Conservation (phyloP, 2,329 filamentous ascomycete species). For the Scorias spongiosa region DNA sequence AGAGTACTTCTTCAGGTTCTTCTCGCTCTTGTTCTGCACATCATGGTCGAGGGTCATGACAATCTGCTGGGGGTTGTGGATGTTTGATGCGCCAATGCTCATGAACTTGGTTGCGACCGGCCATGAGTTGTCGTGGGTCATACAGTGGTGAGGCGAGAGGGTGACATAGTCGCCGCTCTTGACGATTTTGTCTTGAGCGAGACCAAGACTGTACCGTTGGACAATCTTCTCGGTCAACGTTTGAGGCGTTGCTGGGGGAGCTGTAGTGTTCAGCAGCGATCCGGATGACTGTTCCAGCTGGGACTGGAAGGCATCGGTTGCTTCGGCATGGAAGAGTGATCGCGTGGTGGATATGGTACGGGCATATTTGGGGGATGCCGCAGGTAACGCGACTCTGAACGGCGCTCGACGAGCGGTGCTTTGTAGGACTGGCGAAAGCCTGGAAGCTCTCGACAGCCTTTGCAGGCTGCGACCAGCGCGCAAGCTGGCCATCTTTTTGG, state of each 20-base stretch:
- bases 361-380: background rate
- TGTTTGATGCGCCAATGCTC: constrained; percentile 61
- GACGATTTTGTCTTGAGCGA: constrained; percentile 61
- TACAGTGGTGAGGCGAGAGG: constrained; percentile 54
- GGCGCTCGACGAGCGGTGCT: background rate
- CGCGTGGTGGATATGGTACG: background rate
- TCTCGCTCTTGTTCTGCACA: constrained; percentile 65
- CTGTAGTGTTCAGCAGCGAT: constrained; percentile 51
- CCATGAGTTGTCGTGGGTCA: constrained; percentile 80
- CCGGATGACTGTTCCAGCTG: constrained; percentile 49
- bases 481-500: constrained; percentile 6
- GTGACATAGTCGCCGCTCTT: constrained; percentile 72
- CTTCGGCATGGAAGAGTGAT: constrained; percentile 10
- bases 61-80: constrained; percentile 57
- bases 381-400: background rate
- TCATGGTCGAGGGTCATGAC: constrained; percentile 82
- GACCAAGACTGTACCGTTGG: constrained; percentile 62
- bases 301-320: constrained; percentile 45
- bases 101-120: constrained; percentile 67
- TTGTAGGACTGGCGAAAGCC: background rate
- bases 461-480: constrained; percentile 4
- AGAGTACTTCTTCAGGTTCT: constrained; percentile 69
- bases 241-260: constrained; percentile 41
- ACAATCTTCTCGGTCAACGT: constrained; percentile 90
- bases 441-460: background rate